phyloP scores from a whole-genome alignment of 31 red algal species.

The Odonthalia washingtoniensis region DNA sequence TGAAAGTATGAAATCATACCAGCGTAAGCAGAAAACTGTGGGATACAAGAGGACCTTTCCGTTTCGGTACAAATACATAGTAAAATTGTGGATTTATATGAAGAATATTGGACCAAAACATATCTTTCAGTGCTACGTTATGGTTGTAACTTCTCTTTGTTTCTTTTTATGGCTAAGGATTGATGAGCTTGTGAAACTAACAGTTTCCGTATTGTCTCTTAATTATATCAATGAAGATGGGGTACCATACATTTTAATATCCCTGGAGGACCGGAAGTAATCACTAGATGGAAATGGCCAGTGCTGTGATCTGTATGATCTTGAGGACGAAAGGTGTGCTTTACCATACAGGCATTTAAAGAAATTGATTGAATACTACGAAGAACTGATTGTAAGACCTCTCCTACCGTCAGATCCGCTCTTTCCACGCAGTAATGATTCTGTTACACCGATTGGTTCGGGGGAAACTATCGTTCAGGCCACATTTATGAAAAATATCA shows the following conservation, averaged over 20 bases:
- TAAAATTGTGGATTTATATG: no score
- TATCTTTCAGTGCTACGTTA: no score
- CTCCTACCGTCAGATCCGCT: background rate
- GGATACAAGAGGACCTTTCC: conserved; percentile 1
- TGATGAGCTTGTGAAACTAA: no score
- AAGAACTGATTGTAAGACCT: background rate
- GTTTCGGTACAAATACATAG: conserved; percentile 20
- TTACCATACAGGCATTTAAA: background rate
- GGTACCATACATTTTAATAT: background rate
- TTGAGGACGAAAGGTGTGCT: background rate
- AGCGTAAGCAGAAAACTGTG: background rate
- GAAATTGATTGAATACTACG: background rate
- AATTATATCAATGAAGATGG: background rate
- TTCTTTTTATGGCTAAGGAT: no score
- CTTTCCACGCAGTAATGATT: background rate
- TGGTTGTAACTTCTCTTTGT: no score
- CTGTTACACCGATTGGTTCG: background rate
- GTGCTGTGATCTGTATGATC: background rate
- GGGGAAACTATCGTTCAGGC: background rate
- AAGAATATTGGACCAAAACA: no score
- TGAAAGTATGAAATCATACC: no score
- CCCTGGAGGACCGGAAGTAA: background rate
- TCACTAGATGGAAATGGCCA: background rate
- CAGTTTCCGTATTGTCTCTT: background rate
- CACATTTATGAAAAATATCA: no score